phyloP scores from a whole-genome alignment of 1,284 basidiomycete genomes.

The Laetiporus sulphureus region DNA sequence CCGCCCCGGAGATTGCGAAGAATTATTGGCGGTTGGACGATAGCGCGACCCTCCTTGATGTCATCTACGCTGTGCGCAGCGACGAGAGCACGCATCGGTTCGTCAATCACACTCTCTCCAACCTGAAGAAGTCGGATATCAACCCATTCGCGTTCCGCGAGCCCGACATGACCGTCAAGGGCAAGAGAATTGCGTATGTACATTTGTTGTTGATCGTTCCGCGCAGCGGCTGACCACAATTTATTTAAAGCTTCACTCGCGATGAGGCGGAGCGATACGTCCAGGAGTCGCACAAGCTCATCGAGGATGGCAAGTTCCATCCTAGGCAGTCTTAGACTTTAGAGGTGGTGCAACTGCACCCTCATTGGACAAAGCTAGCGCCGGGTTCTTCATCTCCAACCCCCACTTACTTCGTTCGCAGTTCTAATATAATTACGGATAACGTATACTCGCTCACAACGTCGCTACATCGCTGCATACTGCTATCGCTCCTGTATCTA shows the following conservation, averaged over 20 bases:
- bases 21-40: conserved; percentile 86
- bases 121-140: conserved; percentile 73
- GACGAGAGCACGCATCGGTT: conserved; percentile 93
- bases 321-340: too few relatives aligned
- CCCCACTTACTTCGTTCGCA: too few relatives aligned
- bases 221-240: conserved; percentile 12
- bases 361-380: too few relatives aligned
- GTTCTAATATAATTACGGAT: too few relatives aligned
- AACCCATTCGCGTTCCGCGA: conserved; percentile 93
- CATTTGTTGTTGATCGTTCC: neutral
- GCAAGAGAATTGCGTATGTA: conserved; percentile 58
- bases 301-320: too few relatives aligned
- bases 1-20: conserved; percentile 86
- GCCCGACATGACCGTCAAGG: conserved; percentile 79
- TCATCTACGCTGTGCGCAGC: conserved; percentile 85
- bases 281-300: conserved; percentile 17
- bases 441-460: too few relatives aligned
- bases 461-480: too few relatives aligned
- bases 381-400: too few relatives aligned
- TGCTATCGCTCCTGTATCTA: too few relatives aligned
- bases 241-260: conserved; percentile 58
- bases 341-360: too few relatives aligned
- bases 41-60: conserved; percentile 78
- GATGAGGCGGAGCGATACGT: conserved; percentile 67
- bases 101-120: conserved; percentile 89